phyloP scores from a whole-genome alignment of 495 filamentous ascomycete genomes.

The Penicillium coprophilum region DNA sequence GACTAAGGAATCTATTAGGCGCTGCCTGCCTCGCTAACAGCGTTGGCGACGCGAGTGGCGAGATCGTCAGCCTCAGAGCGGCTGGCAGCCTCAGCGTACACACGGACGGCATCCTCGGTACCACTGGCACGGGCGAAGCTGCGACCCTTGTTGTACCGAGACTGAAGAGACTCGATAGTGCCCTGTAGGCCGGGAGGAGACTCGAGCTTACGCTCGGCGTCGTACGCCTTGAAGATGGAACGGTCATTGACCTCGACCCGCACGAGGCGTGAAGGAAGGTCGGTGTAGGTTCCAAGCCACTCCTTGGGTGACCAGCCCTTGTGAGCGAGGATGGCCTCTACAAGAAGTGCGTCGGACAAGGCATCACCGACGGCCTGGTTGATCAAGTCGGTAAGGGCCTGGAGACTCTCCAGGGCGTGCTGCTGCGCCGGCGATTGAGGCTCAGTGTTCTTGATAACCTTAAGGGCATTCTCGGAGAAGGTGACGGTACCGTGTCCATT shows the following conservation, averaged over 20 bases:
- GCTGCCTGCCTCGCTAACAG: slow-evolving; percentile 55
- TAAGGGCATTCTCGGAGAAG: slow-evolving; percentile 80
- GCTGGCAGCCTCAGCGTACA: slow-evolving; percentile 94
- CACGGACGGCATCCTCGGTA: slow-evolving; percentile 92
- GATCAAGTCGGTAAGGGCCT: slow-evolving; percentile 81
- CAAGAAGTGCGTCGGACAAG: slow-evolving; percentile 91
- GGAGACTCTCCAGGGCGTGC: slow-evolving; percentile 75
- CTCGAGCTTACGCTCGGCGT: slow-evolving; percentile 86
- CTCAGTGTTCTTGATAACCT: slow-evolving; percentile 69
- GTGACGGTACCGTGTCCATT: slow-evolving; percentile 97
- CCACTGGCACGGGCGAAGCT: slow-evolving; percentile 90
- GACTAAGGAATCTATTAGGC: slow-evolving; percentile 16
- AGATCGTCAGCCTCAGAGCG: slow-evolving; percentile 82
- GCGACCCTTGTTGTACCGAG: slow-evolving; percentile 86
- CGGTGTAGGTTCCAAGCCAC: slow-evolving; percentile 92
- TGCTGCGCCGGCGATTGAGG: slow-evolving; percentile 91
- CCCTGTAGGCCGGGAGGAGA: slow-evolving; percentile 75
- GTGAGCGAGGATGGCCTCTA: slow-evolving; percentile 93
- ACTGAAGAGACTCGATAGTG: slow-evolving; percentile 81
- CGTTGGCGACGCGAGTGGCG: slow-evolving; percentile 73
- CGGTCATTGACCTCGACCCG: slow-evolving; percentile 88
- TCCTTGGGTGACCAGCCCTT: slow-evolving; percentile 88
- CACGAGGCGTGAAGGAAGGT: slow-evolving; percentile 91
- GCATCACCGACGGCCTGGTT: slow-evolving; percentile 98
- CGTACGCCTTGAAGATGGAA: slow-evolving; percentile 81